Conservation (phyloP, 805 yeast genomes). For the Lipomyces yamanashiensis region DNA sequence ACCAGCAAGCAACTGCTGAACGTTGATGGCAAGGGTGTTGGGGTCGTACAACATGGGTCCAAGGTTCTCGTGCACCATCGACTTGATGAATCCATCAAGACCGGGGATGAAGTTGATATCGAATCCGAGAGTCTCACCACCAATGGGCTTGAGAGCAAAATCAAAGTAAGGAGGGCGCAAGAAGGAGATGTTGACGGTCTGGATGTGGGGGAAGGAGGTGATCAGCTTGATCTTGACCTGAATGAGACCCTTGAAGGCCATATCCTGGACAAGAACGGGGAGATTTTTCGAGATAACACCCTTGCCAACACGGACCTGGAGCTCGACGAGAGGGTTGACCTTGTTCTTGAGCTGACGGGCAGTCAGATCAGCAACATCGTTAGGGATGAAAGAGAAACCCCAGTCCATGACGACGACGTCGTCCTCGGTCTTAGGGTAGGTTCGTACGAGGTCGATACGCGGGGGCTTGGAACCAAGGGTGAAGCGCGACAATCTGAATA, state of each 20-base stretch:
- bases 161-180: constrained; percentile 89
- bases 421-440: constrained; percentile 84
- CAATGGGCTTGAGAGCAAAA: constrained; percentile 76
- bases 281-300: constrained; percentile 67
- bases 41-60: constrained; percentile 92
- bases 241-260: constrained; percentile 73
- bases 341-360: constrained; percentile 81
- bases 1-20: constrained; percentile 89
- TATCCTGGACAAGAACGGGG: constrained; percentile 79
- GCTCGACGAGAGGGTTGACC: constrained; percentile 78
- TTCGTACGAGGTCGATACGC: constrained; percentile 85
- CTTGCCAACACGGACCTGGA: constrained; percentile 76
- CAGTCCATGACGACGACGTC: constrained; percentile 98
- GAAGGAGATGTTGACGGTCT: constrained; percentile 83
- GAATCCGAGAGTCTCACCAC: constrained; percentile 84
- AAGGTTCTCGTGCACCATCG: constrained; percentile 80
- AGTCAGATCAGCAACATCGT: constrained; percentile 80
- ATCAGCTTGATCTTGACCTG: constrained; percentile 89
- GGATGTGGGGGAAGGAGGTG: constrained; percentile 89
- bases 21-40: constrained; percentile 87
- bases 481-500: constrained; percentile 47
- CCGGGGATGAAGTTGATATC: constrained; percentile 91
- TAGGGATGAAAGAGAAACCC: constrained; percentile 92
- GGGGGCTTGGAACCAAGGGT: constrained; percentile 97
- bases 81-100: constrained; percentile 75